phyloP scores from a whole-genome alignment of 768 basidiomycete genomes.

The Termitomyces bulborhizus region DNA sequence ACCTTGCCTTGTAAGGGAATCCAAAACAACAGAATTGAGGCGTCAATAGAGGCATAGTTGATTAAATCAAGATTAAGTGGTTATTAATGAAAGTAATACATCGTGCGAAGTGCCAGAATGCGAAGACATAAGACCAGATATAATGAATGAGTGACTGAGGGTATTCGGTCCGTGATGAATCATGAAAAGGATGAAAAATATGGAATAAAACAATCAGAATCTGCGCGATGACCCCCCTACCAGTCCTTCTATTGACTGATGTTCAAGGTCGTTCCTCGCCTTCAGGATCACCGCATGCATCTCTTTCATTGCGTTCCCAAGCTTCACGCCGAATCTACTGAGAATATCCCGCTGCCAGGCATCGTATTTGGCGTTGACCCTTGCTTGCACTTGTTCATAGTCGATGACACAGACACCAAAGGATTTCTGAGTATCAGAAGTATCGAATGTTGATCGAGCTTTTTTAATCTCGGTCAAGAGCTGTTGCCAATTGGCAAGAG shows the following conservation, averaged over 20 bases:
- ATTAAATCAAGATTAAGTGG: not conserved
- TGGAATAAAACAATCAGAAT: constrained; percentile 30
- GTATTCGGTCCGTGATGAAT: constrained; percentile 7
- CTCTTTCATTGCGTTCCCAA: constrained; percentile 96
- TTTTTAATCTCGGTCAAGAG: constrained; percentile 96
- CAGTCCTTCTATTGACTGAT: constrained; percentile 91
- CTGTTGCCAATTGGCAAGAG: constrained; percentile 90
- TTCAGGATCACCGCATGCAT: constrained; percentile 92
- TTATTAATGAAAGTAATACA: constrained; percentile 12
- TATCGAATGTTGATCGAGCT: constrained; percentile 94
- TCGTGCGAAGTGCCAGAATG: constrained; percentile 6
- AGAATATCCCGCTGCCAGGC: constrained; percentile 96
- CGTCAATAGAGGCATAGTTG: not conserved
- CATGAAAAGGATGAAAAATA: not conserved
- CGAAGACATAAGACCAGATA: not conserved
- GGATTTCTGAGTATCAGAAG: constrained; percentile 84
- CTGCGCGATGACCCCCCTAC: constrained; percentile 49
- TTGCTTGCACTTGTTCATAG: constrained; percentile 95
- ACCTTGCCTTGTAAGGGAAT: not conserved
- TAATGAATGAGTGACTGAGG: constrained; percentile 13
- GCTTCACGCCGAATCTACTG: constrained; percentile 85
- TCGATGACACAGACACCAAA: constrained; percentile 95
- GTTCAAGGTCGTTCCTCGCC: constrained; percentile 92
- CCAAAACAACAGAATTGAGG: not conserved
- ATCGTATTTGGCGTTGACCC: constrained; percentile 98